Base-by-base conservation (phyloP, 176 grass and related monocot genomes). In the Musa itinerans region DNA sequence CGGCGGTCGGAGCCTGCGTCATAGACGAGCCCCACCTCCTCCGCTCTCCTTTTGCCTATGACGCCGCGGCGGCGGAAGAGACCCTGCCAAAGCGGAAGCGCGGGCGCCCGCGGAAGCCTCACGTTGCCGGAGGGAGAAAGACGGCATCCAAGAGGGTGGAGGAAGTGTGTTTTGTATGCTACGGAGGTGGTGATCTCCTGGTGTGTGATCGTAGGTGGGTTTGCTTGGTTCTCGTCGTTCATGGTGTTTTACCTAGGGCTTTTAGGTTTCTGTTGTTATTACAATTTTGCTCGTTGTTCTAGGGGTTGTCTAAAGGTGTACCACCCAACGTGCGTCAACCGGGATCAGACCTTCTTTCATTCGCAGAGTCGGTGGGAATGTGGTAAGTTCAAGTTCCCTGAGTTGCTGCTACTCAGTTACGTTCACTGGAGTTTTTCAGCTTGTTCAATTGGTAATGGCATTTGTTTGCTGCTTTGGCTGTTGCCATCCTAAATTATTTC, bases 261-360 rank as follows among this genome's bases (percentile, higher is more conserved):
- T 56, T 74, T 3, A 24, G 24, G 8, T 74, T 25, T 8, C 19
- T 72, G 7, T 52, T 54, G 21, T 74, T 74, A 55, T 53, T 52
- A 52, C 17, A 77, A 65, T 10, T 8, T 2, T 13, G 15, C 0
- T 16, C n/a, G 2, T 23, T 72, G n/a, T 22, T 87, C 26, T 56
- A 99, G 91, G 91, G 86, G 96, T 25, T 99, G 96, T 78, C 81
- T 85, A 9, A 99, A 99, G 82, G 96, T 92, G 17, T 99, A 99
- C 72, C 96, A 99, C 67, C 91, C 86, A 1, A 78, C 68, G 11
- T 70, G 68, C 29, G 51, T 70, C 68, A 49, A 70, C 14, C 68
- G 68, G 34, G 68, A 70, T 20, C 50, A 75, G 55, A 79, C 91
- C 2, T 99, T 99, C 84, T 99, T 99, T 73, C 85, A 84, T 14